phyloP scores from a whole-genome alignment of 2,329 filamentous ascomycete species.

The Aspergillus pseudoviridinutans region DNA sequence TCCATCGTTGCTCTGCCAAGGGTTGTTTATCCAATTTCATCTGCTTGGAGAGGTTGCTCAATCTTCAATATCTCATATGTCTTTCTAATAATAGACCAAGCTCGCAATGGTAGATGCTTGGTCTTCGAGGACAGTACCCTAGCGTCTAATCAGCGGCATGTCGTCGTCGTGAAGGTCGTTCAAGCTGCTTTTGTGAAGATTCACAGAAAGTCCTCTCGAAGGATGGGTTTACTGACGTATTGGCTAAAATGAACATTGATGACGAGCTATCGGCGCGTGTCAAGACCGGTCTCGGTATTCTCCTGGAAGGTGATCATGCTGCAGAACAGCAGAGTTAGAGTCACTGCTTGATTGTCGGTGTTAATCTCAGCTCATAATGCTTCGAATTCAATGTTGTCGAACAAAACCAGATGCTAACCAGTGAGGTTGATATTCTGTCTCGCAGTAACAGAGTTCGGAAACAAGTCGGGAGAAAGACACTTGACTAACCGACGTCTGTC shows the following conservation, averaged over 20 bases:
- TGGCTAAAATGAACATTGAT: background rate
- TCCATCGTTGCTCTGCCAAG: background rate
- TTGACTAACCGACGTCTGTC: background rate
- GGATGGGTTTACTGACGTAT: background rate
- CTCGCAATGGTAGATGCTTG: background rate
- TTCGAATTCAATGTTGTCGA: background rate
- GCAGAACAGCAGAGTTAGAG: background rate
- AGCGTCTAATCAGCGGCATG: background rate
- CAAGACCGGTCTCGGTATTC: background rate
- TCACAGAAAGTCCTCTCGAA: background rate
- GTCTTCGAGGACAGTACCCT: background rate
- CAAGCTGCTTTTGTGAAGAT: background rate
- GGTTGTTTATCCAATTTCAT: background rate
- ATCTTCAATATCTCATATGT: background rate
- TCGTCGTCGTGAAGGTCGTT: background rate
- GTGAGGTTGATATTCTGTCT: background rate
- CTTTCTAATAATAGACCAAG: background rate
- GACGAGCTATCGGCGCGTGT: background rate
- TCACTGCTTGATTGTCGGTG: background rate
- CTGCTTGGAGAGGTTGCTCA: background rate
- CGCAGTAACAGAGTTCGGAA: background rate
- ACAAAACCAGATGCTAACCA: background rate
- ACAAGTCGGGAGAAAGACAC: background rate
- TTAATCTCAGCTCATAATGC: background rate
- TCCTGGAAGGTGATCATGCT: background rate